Percentiles rank a stretch among this genome's conserved stretches.
Evolutionary conservation across 345 rosid species (phyloP).

Genomic region (Brassica cretica): DNA sequence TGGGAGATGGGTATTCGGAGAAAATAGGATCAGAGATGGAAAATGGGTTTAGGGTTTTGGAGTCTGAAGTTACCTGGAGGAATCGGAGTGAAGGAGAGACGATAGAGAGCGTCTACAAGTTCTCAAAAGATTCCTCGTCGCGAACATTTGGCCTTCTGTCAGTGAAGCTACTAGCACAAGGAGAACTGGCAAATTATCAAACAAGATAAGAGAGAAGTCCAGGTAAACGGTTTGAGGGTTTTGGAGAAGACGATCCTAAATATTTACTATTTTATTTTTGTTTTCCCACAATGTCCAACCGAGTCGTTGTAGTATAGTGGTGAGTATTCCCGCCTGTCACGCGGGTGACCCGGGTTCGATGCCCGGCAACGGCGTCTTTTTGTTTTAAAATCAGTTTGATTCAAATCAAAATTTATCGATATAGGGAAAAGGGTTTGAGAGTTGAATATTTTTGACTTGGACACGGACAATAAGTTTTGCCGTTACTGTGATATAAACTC

Average conservation of each 20-base stretch:
- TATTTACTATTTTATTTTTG: accelerated
- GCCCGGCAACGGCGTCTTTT: conserved; percentile 37
- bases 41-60: background rate
- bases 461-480: background rate
- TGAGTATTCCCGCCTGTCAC: conserved; percentile 95
- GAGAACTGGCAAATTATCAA: background rate
- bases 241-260: background rate
- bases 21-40: background rate
- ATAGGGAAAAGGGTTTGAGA: background rate
- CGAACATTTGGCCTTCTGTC: conserved; percentile 51
- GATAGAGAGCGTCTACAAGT: conserved; percentile 43
- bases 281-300: accelerated
- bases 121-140: conserved; percentile 53
- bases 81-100: conserved; percentile 49
- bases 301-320: conserved; percentile 91
- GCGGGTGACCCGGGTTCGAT: conserved; percentile 98
- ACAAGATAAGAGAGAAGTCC: background rate
- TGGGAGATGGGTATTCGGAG: background rate
- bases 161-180: conserved; percentile 7
- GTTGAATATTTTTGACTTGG: background rate
- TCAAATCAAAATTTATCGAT: background rate
- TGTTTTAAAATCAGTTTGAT: background rate
- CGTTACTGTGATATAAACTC: conserved; percentile 11
- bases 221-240: conserved; percentile 16
- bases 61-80: conserved; percentile 46